Evolutionary conservation across 73 alveolate genomes (phyloP).

Genomic region (Paramecium biaurelia): DNA sequence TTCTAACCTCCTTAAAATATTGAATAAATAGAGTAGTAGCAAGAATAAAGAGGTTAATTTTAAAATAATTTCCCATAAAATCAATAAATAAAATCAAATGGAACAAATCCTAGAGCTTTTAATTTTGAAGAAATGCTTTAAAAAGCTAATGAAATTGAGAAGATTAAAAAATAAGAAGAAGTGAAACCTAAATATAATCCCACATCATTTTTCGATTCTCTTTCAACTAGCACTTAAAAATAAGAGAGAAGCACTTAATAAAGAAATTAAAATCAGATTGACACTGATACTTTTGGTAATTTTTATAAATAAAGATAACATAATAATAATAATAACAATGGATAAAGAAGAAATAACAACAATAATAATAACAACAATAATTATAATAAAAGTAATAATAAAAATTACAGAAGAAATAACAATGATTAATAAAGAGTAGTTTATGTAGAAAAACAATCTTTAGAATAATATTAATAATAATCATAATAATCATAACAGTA

Average conservation of each 20-base stretch:
- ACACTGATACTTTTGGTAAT: constrained; percentile 48
- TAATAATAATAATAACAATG: not conserved
- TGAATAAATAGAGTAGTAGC: not conserved
- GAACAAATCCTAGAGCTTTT: constrained; percentile 21
- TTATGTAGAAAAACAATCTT: constrained; percentile 13
- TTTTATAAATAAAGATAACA: constrained; percentile 35
- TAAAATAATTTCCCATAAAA: not conserved
- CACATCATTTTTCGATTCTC: constrained; percentile 27
- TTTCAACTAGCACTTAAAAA: constrained; percentile 8
- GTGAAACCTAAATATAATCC: constrained; percentile 23
- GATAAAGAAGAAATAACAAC: not conserved
- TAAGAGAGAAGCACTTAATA: not conserved
- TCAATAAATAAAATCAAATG: not conserved
- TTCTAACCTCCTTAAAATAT: not conserved
- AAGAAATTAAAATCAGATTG: constrained; percentile 33
- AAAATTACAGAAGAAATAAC: not conserved
- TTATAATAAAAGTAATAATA: not conserved
- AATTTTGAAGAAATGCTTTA: constrained; percentile 37
- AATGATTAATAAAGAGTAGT: not conserved
- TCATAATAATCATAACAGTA: not conserved
- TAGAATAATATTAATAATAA: not conserved
- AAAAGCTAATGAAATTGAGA: constrained; percentile 5
- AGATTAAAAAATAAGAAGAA: constrained; percentile 31
- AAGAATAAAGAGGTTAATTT: not conserved
- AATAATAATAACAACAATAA: not conserved